These are phyloP conservation scores for Lactifluus pinguis DNA, from an alignment of 768 basidiomycete genomes.

Conservation along the genomic window DNA sequence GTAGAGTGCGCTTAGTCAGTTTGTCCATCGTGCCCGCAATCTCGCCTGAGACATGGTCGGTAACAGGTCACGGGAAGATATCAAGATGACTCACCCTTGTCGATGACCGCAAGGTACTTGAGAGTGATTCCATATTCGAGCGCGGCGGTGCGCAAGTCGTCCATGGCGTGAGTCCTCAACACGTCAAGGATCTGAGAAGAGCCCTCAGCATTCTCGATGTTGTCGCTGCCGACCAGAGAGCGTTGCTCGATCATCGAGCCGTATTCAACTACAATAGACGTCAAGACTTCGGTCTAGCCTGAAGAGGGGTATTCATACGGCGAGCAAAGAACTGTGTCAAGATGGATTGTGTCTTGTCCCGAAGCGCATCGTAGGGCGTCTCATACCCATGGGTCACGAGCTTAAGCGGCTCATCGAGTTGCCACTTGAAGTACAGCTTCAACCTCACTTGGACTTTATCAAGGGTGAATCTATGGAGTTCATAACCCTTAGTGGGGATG, in stretches of 20 bases:
- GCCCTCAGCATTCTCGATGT: conserved; percentile 59
- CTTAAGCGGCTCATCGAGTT: conserved; percentile 45
- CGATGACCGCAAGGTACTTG: conserved; percentile 81
- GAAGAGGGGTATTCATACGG: conserved; percentile 40
- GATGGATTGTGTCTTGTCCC: conserved; percentile 81
- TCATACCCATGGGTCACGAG: conserved; percentile 78
- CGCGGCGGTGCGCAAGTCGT: conserved; percentile 75
- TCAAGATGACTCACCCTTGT: conserved; percentile 45
- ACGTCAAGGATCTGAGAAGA: conserved; percentile 78
- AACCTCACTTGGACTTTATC: conserved; percentile 82
- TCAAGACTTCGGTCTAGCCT: not conserved
- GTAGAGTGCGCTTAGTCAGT: conserved; percentile 71
- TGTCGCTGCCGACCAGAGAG: conserved; percentile 58
- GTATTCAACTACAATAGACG: conserved; percentile 35
- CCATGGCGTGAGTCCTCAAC: conserved; percentile 74
- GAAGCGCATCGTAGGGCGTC: conserved; percentile 70
- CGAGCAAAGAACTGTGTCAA: conserved; percentile 81
- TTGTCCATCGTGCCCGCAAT: conserved; percentile 82
- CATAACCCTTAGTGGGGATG: not conserved
- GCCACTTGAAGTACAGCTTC: conserved; percentile 79
- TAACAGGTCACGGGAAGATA: not conserved
- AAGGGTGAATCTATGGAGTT: conserved; percentile 53
- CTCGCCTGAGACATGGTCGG: conserved; percentile 35
- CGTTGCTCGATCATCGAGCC: conserved; percentile 70
- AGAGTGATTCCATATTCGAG: conserved; percentile 77